Percentiles rank a stretch among this genome's conserved stretches.
phyloP scores from a whole-genome alignment of 805 yeast species.

The Cyberlindnera maritima region DNA sequence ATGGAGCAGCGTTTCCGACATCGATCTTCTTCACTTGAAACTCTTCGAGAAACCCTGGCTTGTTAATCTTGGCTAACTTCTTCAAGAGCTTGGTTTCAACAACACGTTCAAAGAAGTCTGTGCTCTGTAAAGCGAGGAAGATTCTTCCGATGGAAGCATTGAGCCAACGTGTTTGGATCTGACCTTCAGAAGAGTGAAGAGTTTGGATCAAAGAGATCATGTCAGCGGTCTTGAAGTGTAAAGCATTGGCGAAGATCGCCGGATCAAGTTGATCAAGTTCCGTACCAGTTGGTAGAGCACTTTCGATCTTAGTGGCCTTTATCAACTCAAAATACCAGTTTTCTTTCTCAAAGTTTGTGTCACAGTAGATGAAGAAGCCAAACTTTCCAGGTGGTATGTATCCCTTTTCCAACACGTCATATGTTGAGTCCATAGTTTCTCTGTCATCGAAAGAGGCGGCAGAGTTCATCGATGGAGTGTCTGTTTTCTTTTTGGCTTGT shows the following conservation, averaged over 20 bases:
- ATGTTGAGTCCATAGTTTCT: conserved; percentile 17
- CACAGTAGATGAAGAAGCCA: conserved; percentile 66
- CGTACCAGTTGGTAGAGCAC: conserved; percentile 17
- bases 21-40: conserved; percentile 68
- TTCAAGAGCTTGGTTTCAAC: conserved; percentile 60
- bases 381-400: conserved; percentile 30
- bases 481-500: conserved; percentile 31
- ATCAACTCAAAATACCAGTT: conserved; percentile 89
- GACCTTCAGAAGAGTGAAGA: conserved; percentile 79
- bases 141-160: conserved; percentile 85
- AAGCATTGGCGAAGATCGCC: conserved; percentile 61
- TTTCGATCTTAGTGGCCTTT: conserved; percentile 60
- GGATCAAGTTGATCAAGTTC: conserved; percentile 49
- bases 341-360: conserved; percentile 79
- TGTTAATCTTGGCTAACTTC: conserved; percentile 74
- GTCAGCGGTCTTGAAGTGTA: conserved; percentile 68
- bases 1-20: conserved; percentile 81
- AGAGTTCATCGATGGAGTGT: conserved; percentile 34
- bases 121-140: conserved; percentile 72
- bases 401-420: conserved; percentile 24
- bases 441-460: conserved; percentile 21
- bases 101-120: conserved; percentile 58
- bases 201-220: conserved; percentile 72
- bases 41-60: conserved; percentile 86
- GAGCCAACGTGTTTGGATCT: conserved; percentile 82